phyloP scores from a whole-genome alignment of 768 basidiomycete genomes.

The Termitomyces sp. region DNA sequence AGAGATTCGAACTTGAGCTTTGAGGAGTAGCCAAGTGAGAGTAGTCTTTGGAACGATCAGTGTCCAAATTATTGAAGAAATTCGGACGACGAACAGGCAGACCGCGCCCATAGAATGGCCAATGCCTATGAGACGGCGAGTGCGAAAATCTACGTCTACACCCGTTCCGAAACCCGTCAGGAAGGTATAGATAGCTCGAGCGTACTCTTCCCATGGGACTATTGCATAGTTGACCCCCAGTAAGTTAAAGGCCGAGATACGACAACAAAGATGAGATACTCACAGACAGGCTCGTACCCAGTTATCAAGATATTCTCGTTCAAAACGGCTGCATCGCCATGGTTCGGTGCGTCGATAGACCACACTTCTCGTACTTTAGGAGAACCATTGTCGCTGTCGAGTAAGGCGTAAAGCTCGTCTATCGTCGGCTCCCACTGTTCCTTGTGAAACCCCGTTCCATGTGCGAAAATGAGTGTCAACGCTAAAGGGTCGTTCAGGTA shows the following conservation, averaged over 20 bases:
- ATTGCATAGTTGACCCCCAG: not conserved
- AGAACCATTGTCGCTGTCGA: conserved; percentile 17
- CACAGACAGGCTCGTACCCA: conserved; percentile 44
- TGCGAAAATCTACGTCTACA: conserved; percentile 46
- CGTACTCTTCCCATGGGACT: conserved; percentile 59
- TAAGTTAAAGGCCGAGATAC: not conserved
- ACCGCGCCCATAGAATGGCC: conserved; percentile 58
- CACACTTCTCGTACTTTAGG: conserved; percentile 47
- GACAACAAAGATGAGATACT: conserved; percentile 16
- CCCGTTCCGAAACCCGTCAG: conserved; percentile 47
- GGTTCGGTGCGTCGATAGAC: conserved; percentile 54
- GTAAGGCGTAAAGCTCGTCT: conserved; percentile 38
- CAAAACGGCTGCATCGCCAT: conserved; percentile 49
- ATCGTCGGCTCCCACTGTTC: conserved; percentile 61
- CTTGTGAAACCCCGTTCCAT: conserved; percentile 57
- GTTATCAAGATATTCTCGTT: conserved; percentile 42
- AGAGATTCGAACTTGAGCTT: conserved; percentile 35
- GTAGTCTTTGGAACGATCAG: conserved; percentile 27
- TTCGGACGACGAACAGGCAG: conserved; percentile 35
- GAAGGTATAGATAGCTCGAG: conserved; percentile 44
- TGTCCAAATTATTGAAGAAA: not conserved
- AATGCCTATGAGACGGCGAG: conserved; percentile 47
- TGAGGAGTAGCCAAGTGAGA: conserved; percentile 42
- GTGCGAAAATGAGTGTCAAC: conserved; percentile 48
- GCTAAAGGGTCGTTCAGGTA: conserved; percentile 36